A percentile compares a stretch with the other conserved stretches of the same genome.
Conservation (phyloP, 192 early-diverging fungal species). For the Ramicandelaber brevisporus region DNA sequence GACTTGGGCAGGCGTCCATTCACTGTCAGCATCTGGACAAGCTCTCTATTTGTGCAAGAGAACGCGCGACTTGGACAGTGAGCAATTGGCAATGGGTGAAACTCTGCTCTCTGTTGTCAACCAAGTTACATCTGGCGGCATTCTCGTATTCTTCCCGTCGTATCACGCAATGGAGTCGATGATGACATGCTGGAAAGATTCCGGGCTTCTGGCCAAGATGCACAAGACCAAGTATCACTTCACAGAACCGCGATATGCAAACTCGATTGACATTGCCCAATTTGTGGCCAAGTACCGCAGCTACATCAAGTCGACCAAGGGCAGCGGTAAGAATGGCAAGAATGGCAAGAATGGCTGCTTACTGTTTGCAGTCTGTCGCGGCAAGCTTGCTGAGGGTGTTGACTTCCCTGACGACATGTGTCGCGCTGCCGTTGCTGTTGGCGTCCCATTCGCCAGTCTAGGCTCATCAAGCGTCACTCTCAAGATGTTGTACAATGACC, state of each 20-base stretch:
- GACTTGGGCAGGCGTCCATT: conserved; percentile 23
- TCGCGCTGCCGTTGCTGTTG: conserved; percentile 21
- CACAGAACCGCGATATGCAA: conserved; percentile 11
- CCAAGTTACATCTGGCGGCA: conserved; percentile 14
- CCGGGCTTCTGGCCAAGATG: conserved; percentile 6
- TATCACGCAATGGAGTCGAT: conserved; percentile 15
- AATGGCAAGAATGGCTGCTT: conserved; percentile 5
- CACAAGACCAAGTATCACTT: conserved; percentile 9
- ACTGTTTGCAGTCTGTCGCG: conserved; percentile 23
- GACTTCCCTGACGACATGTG: conserved; percentile 17
- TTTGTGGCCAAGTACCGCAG: conserved; percentile 8
- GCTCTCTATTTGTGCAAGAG: conserved; percentile 21
- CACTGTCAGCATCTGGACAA: too few relatives aligned
- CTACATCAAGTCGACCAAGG: conserved; percentile 5
- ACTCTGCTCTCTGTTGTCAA: too few relatives aligned
- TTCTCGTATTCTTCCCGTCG: conserved; percentile 17
- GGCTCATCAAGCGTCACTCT: conserved; percentile 18
- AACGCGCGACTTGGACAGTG: conserved; percentile 6
- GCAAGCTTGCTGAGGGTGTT: conserved; percentile 20
- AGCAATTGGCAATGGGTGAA: too few relatives aligned
- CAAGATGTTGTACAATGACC: conserved; percentile 22
- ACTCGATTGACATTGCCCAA: conserved; percentile 13
- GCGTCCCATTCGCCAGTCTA: conserved; percentile 24
- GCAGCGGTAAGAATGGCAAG: neutral
- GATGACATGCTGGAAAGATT: conserved; percentile 13